Evolutionary conservation across 73 alveolate genomes (phyloP), one percentile per base, ranked within the genome.

Genomic region (Tetrahymena elliotti): DNA sequence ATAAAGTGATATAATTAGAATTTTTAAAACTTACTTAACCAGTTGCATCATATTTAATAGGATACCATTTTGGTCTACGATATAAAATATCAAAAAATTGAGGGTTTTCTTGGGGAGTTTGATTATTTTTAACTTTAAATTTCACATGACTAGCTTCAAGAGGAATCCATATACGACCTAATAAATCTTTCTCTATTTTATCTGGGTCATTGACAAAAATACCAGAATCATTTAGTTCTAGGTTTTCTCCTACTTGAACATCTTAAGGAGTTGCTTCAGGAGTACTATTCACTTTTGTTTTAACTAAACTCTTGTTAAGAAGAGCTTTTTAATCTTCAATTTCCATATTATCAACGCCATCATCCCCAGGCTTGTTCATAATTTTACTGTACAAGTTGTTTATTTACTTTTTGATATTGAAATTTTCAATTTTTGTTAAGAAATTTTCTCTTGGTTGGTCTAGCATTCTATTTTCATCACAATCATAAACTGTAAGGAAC

Each of bases 111-210:
- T 93, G 12, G 92, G 53, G 83, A 18, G 36, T 84, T 84, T 96
- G 33, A 35, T 41, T 53, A 93, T 95, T 31, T 88, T 52, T 33
- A 95, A 94, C n/a, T 93, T 84, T 35, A 39, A 92, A 94, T 83
- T 96, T 52, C 83, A 94, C 39, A 84, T 54, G 82, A 34, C 83
- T 41, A 31, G 97, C 95, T 97, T 94, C 52, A 27, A 97, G 39
- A 83, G 97, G 97, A 7, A 97, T 97, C 98, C 98, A 97, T 16
- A 97, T 96, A 84, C 99, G 95, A 8, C 99, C 99, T 6, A 97
- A 94, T 33, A 97, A 92, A 92, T 97, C 99, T 92, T 97, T 96
- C 88, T 94, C 95, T n/a, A 94, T 94, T 36, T 95, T 95, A 31
- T 94, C 84, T 8, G 41, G 84, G 20, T 94, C 96, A 34, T 84